These are phyloP conservation scores for Backusella circina DNA, from an alignment of 192 early-diverging fungal species.

Conservation along the genomic window DNA sequence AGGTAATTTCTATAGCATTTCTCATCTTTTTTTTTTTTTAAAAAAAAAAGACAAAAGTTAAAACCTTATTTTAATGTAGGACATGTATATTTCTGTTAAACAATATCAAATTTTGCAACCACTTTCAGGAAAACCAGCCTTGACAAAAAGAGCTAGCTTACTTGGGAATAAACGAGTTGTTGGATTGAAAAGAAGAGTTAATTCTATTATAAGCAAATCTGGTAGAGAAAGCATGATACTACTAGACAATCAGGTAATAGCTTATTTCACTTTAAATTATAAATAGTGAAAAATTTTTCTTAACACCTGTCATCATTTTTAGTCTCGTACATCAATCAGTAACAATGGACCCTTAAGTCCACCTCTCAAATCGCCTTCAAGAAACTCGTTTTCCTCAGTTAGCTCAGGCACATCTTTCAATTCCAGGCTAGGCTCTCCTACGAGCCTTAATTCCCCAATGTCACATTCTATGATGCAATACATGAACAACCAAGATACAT, in stretches of 20 bases:
- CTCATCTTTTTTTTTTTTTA: background rate
- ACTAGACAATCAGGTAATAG: background rate
- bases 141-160: conserved; percentile 4
- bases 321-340: background rate
- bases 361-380: background rate
- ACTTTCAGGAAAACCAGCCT: background rate
- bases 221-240: conserved; percentile 14
- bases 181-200: conserved; percentile 25
- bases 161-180: conserved; percentile 3
- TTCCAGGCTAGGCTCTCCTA: background rate
- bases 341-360: background rate
- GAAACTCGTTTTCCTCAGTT: conserved; percentile 12
- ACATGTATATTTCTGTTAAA: conserved; percentile 37
- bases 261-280: background rate
- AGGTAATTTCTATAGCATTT: background rate
- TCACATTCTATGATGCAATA: conserved; percentile 9
- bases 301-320: background rate
- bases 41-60: background rate
- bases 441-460: background rate
- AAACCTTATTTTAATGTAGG: conserved; percentile 12
- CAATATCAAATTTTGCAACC: conserved; percentile 35
- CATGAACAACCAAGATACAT: background rate
- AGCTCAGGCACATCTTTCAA: background rate
- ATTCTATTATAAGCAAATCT: conserved; percentile 17
- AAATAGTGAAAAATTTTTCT: background rate